Base-by-base conservation (phyloP, 805 yeast species). In the Groenewaldozyma salmanticensis region DNA sequence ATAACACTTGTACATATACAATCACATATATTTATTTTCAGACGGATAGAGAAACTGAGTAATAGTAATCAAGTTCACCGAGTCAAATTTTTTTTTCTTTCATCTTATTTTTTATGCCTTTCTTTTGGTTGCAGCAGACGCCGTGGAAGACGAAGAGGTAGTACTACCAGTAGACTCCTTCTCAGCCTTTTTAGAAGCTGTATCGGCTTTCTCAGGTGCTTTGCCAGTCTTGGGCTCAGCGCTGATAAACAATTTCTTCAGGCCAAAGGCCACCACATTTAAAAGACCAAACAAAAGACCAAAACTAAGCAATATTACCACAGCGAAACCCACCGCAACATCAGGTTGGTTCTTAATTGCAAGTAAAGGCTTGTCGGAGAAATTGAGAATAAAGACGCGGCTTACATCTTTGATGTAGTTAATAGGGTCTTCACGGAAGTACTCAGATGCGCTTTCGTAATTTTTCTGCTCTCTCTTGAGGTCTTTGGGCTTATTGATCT, bases 341-440 rank as follows among this genome's bases (percentile, higher is more conserved):
- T 56, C 50, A n/a, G 71, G 71, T 52, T 51, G 62, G 48, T 50
- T 45, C 36, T 46, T 41, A 39, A 65, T 31, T 7, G 68, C 62
- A 18, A 42, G 51, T 29, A 51, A 42, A 31, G 64, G 62, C 44
- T 57, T 55, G 11, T 37, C 40, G 31, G 50, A 44, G 56, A 61
- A 54, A 42, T 48, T 43, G 33, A 45, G 44, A 42, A 54, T 43
- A 50, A 65, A 66, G 17, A 44, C 52, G 38, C 54, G 40, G 38
- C 51, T 39, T 21, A 53, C 52, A 40, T 47, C 55, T 4, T 39
- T 43, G 7, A 55, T 36, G 44, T 55, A 64, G 16, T 49, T 53
- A 19, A 54, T 37, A n/a, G 70, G 70, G 29, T 57, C 60, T 7
- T 46, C 54, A 38, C 36, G 39, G 54, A 65, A 52, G 47, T 42